Evolutionary conservation across 345 rosid genomes (phyloP), one percentile per base, ranked within the genome.

Genomic region (Brassica cretica): DNA sequence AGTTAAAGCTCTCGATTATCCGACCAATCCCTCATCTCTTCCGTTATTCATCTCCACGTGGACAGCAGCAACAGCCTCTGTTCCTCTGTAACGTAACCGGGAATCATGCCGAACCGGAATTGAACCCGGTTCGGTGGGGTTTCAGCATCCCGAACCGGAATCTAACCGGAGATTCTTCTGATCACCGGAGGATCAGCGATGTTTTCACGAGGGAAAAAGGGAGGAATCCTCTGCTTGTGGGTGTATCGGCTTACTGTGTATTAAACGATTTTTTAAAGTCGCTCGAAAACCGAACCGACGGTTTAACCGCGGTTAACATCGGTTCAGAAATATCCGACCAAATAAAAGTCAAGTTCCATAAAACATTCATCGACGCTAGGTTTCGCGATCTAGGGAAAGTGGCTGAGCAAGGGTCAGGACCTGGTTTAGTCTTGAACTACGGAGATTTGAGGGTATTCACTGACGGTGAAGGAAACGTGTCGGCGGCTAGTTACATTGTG

Each of bases 191-290:
- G 76, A 90, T 91, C 5, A 83, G 87, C 3, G 88, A 84, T 71
- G 86, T 91, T 55, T 75, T 91, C 46, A 70, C 44, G 69, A 84
- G 80, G 72, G 81, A 78, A n/a, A 85, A 80, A 65, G 85, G 87
- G 19, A 87, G 89, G 72, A 91, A 90, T 83, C 98, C 97, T 32
- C 84, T 93, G 75, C 88, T 93, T 16, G 79, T 90, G 19, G 98
- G 98, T 41, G 83, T 80, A 58, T 82, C 82, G 5, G 91, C 98
- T 41, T 58, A 72, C 66, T 85, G 76, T 61, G 83, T 88, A 15
- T 89, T 93, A 70, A 73, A 72, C 32, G 83, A 74, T 37, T 93
- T 89, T 63, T 41, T 75, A 5, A 86, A 86, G 6, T 46, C 74
- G 6, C 15, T 91, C 2, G 86, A 80, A 68, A 71, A 71, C 68